Evolutionary conservation across 495 filamentous ascomycete genomes (phyloP).

Genomic region (Penicillium crystallinum): DNA sequence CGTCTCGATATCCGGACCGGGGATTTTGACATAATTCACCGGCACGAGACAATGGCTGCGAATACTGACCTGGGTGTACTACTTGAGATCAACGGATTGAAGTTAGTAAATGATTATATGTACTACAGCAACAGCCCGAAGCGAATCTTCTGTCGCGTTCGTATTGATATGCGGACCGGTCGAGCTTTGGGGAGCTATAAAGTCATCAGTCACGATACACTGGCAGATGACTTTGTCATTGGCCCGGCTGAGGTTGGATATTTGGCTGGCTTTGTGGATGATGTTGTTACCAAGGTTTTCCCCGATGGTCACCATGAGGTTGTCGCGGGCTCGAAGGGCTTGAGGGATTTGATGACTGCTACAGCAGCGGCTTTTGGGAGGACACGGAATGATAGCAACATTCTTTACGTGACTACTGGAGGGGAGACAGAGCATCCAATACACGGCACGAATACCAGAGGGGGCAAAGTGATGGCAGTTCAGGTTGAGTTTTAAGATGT

Average conservation of each 20-base stretch:
- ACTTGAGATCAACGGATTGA: conserved; percentile 32
- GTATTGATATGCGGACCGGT: conserved; percentile 23
- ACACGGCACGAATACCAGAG: background rate
- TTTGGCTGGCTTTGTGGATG: conserved; percentile 1
- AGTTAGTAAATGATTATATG: conserved; percentile 21
- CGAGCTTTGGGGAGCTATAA: conserved; percentile 1
- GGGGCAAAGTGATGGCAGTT: conserved; percentile 5
- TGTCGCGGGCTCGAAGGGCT: background rate
- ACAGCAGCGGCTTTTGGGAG: background rate
- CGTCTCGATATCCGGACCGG: conserved; percentile 31
- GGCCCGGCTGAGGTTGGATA: background rate
- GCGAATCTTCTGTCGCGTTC: conserved; percentile 24
- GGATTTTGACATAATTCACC: conserved; percentile 24
- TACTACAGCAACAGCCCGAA: conserved; percentile 34
- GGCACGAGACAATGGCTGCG: conserved; percentile 35
- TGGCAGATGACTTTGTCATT: conserved; percentile 8
- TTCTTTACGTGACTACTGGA: conserved; percentile 10
- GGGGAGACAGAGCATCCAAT: conserved; percentile 1
- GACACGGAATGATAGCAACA: background rate
- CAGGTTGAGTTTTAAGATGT: background rate
- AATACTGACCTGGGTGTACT: conserved; percentile 13
- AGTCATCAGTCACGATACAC: background rate
- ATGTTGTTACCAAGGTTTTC: background rate
- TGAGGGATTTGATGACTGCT: background rate
- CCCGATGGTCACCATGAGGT: background rate